Evolutionary conservation across 257 asterid species (phyloP), one percentile per base, ranked within the genome.

Genomic region (Salvia rosmarinus): DNA sequence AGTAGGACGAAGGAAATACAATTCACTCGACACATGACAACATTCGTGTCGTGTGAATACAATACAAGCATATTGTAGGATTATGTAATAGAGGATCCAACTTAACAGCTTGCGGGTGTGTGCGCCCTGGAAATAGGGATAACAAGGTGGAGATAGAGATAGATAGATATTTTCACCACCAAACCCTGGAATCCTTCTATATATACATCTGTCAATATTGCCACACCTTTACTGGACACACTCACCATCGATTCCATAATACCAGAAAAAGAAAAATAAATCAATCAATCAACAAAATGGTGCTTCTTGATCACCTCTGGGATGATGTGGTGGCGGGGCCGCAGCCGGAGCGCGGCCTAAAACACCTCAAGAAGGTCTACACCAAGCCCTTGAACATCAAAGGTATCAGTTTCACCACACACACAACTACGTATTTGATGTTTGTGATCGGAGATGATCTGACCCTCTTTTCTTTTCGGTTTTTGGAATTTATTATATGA

Each of bases 271-370:
- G 7, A 37, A 1, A 12, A 62, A 3, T 10, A 4, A 14, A 11
- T 4, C 3, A 56, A 12, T 28, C 10, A 46, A 14, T 11, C 13
- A 32, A 3, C 17, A 16, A 44, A 28, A 44, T 90, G 96, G 95
- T 87, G 75, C 84, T 93, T 69, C 85, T 93, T 0, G 98, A 90
- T 58, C 86, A 89, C 4, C 82, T 93, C 2, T 93, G 97, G 98
- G 98, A 93, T 59, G 98, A 93, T 39, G 96, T 89, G 16, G 87
- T 82, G 1, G 97, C 92, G 61, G 98, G 98, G 67, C 96, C 96
- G 68, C 87, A 68, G 70, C 97, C 97, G 68, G 92, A 90, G 35
- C 85, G 86, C 25, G 97, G 96, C 82, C 97, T 91, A 2, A 85
- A 86, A 71, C 94, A 86, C 76, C 96, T 94, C 64, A 75, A 92